phyloP scores from a whole-genome alignment of 2,329 filamentous ascomycete genomes.

The Eutypa lata region DNA sequence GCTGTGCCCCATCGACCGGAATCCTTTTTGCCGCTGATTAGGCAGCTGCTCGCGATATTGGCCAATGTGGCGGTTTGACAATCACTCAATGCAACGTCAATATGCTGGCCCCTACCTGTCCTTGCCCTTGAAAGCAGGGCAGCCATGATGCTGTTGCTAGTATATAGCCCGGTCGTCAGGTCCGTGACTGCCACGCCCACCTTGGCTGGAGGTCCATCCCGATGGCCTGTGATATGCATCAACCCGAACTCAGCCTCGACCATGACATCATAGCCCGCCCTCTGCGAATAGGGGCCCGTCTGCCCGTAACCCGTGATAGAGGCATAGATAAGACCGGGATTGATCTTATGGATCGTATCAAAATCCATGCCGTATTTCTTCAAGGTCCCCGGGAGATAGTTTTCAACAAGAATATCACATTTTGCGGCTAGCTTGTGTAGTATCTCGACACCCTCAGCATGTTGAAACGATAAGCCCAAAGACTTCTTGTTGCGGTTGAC shows the following conservation, averaged over 20 bases:
- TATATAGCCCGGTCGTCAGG: conserved; percentile 91
- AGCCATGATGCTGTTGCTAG: conserved; percentile 93
- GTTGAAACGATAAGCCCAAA: conserved; percentile 84
- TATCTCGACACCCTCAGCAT: conserved; percentile 78
- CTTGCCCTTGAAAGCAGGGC: conserved; percentile 73
- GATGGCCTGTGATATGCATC: conserved; percentile 94
- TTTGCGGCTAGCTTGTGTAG: conserved; percentile 79
- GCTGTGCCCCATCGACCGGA: conserved; percentile 92
- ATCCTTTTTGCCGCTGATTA: conserved; percentile 86
- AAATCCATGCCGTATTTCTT: conserved; percentile 93
- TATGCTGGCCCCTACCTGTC: conserved; percentile 82
- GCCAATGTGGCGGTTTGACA: conserved; percentile 91
- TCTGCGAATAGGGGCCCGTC: conserved; percentile 80
- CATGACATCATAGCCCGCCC: conserved; percentile 98
- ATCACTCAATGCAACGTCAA: conserved; percentile 88
- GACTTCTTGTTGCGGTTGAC: conserved; percentile 98
- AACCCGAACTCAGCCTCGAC: conserved; percentile 96
- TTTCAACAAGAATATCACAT: conserved; percentile 93
- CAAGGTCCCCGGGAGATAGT: conserved; percentile 86
- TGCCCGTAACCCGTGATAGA: conserved; percentile 98
- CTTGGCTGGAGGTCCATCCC: conserved; percentile 90
- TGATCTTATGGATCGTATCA: conserved; percentile 73
- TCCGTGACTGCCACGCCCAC: conserved; percentile 97
- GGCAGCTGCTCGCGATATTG: conserved; percentile 90
- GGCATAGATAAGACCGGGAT: conserved; percentile 85